Evolutionary conservation across 331 rosid genomes (phyloP).

Genomic region (Saraca asoca): DNA sequence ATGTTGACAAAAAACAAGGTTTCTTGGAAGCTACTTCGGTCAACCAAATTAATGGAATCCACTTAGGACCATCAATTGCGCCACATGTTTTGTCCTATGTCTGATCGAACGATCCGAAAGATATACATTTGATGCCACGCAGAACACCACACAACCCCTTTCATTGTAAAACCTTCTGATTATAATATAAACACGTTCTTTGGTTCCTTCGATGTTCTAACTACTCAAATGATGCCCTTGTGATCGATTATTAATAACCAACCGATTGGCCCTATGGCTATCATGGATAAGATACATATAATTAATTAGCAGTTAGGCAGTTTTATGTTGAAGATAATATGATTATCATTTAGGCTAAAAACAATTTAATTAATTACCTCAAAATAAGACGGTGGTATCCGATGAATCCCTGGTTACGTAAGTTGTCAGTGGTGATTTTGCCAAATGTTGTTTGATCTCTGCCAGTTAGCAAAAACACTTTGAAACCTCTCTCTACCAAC

Average conservation of each 20-base stretch:
- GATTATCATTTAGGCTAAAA: too few species aligned
- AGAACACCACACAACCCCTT: too few species aligned
- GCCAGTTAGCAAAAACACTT: conserved; percentile 70
- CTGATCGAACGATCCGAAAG: not conserved
- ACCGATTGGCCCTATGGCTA: too few species aligned
- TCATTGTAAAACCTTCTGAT: too few species aligned
- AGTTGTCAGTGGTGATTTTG: conserved; percentile 55
- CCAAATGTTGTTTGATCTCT: conserved; percentile 55
- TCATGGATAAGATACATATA: too few species aligned
- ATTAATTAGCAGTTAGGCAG: too few species aligned
- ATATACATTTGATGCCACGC: too few species aligned
- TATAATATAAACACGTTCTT: too few species aligned
- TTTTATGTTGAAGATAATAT: too few species aligned
- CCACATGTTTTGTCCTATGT: conserved; percentile 25
- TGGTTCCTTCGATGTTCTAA: too few species aligned
- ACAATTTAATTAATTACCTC: conserved; percentile 55
- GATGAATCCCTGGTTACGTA: conserved; percentile 61
- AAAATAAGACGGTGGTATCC: conserved; percentile 69
- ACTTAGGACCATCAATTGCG: conserved; percentile 26
- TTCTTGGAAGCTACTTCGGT: conserved; percentile 38
- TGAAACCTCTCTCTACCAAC: conserved; percentile 55
- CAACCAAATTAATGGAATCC: conserved; percentile 24
- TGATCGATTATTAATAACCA: too few species aligned
- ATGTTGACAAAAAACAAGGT: conserved; percentile 5
- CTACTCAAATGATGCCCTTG: too few species aligned